Conservation (phyloP, 2,329 filamentous ascomycete genomes). For the Tolypocladium ophioglossoides region DNA sequence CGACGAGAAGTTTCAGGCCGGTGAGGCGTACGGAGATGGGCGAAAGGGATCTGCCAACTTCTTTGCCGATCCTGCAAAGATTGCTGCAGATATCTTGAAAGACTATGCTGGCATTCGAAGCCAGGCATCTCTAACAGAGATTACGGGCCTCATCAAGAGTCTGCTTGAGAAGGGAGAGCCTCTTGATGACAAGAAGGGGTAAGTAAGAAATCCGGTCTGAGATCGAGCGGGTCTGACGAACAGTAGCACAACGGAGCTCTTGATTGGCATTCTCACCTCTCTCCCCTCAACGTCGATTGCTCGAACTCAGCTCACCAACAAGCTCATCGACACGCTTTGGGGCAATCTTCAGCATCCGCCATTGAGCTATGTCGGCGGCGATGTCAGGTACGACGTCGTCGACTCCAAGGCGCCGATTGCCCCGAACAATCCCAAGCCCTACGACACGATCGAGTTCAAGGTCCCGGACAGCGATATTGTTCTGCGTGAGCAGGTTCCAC, state of each 20-base stretch:
- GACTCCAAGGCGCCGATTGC: constrained; percentile 17
- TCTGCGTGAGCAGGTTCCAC: constrained; percentile 24
- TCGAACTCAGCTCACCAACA: constrained; percentile 31
- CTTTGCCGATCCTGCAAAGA: constrained; percentile 20
- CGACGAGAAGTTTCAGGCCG: constrained; percentile 25
- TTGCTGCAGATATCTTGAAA: constrained; percentile 22
- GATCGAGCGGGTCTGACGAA: constrained; percentile 3
- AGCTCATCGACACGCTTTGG: constrained; percentile 43
- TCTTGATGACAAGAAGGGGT: constrained; percentile 46
- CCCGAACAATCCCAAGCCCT: constrained; percentile 17
- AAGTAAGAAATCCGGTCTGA: constrained; percentile 2
- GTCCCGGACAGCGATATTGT: constrained; percentile 24
- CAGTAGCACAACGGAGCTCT: constrained; percentile 25
- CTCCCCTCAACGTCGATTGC: constrained; percentile 22
- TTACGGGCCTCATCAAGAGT: constrained; percentile 20
- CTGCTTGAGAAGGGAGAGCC: constrained; percentile 33
- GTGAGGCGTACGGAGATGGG: constrained; percentile 22
- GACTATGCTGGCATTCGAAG: constrained; percentile 16
- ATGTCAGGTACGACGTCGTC: constrained; percentile 27
- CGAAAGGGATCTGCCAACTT: constrained; percentile 13
- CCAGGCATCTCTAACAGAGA: constrained; percentile 15
- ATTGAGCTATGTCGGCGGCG: constrained; percentile 29
- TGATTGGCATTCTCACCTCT: constrained; percentile 28
- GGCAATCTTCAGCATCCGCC: constrained; percentile 44
- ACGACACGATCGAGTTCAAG: constrained; percentile 28